phyloP scores from a whole-genome alignment of 202 grass and related monocot genomes.

The Setaria viridis region DNA sequence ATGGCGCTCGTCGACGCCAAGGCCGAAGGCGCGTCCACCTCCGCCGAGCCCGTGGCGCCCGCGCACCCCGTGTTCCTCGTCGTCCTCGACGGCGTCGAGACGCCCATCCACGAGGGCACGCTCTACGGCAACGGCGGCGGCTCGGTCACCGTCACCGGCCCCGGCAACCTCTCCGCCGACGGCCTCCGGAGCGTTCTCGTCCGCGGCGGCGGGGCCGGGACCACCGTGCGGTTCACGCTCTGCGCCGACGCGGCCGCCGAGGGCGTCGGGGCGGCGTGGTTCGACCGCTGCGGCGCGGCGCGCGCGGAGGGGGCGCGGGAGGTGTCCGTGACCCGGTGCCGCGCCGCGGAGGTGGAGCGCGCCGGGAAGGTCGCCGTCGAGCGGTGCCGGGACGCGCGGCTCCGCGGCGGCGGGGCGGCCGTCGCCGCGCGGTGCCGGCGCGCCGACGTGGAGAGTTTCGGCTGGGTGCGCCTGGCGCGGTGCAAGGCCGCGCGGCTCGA shows the following conservation, averaged over 20 bases:
- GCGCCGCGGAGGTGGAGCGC: constrained; percentile 55
- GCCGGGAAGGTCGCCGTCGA: constrained; percentile 51
- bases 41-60: neutral
- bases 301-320: constrained; percentile 49
- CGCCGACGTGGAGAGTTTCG: constrained; percentile 64
- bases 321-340: constrained; percentile 59
- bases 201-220: constrained; percentile 16
- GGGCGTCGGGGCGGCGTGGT: constrained; percentile 41
- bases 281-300: constrained; percentile 51
- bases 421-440: constrained; percentile 50
- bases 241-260: constrained; percentile 49
- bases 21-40: constrained; percentile 16
- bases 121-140: constrained; percentile 48
- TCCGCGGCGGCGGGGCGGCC: constrained; percentile 45
- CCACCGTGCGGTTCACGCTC: constrained; percentile 40
- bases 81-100: constrained; percentile 56
- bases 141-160: constrained; percentile 57
- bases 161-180: constrained; percentile 49
- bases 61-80: constrained; percentile 48
- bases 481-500: constrained; percentile 51
- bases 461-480: constrained; percentile 50
- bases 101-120: constrained; percentile 60
- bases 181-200: constrained; percentile 52
- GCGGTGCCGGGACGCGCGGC: constrained; percentile 52
- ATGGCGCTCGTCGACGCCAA: constrained; percentile 42